phyloP scores from a whole-genome alignment of 805 yeast species.

The Clavispora fructus region DNA sequence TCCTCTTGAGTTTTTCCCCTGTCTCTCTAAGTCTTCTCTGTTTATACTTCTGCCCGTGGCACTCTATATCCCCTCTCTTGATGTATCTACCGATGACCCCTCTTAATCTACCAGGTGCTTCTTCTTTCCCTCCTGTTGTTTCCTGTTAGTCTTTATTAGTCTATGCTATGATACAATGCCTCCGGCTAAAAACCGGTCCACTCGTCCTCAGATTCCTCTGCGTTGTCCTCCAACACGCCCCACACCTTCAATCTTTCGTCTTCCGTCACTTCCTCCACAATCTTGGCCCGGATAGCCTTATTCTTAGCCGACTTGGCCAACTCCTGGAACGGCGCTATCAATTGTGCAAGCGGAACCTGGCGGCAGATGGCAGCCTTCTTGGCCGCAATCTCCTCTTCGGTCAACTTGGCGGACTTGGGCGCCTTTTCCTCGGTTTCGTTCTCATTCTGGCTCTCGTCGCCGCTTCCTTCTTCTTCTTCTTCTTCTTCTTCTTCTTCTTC shows the following conservation, averaged over 20 bases:
- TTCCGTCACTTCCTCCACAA: constrained; percentile 57
- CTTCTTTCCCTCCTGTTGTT: too few species aligned
- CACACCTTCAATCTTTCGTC: constrained; percentile 63
- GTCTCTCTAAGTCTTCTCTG: too few species aligned
- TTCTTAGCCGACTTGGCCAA: constrained; percentile 45
- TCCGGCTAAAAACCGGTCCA: constrained; percentile 16
- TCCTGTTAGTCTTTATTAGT: background rate
- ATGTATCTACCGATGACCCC: too few species aligned
- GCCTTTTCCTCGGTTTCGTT: constrained; percentile 1
- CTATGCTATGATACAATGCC: constrained; percentile 4
- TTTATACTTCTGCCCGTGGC: too few species aligned
- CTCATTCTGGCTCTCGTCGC: constrained; percentile 16
- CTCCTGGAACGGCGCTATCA: constrained; percentile 57
- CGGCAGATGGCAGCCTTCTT: constrained; percentile 30
- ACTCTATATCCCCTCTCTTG: too few species aligned
- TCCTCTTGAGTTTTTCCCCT: too few species aligned
- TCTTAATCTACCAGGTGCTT: too few species aligned
- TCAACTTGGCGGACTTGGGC: constrained; percentile 4
- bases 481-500: constrained; percentile 38
- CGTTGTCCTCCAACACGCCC: constrained; percentile 43
- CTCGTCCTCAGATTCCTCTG: constrained; percentile 19
- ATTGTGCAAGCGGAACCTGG: constrained; percentile 46
- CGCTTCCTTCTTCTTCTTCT: constrained; percentile 34
- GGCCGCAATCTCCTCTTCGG: constrained; percentile 15
- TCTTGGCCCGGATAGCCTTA: constrained; percentile 62